A percentile compares a stretch with the other conserved stretches of the same genome.
phyloP scores from a whole-genome alignment of 257 asterid species.

The Primulina tabacum region DNA sequence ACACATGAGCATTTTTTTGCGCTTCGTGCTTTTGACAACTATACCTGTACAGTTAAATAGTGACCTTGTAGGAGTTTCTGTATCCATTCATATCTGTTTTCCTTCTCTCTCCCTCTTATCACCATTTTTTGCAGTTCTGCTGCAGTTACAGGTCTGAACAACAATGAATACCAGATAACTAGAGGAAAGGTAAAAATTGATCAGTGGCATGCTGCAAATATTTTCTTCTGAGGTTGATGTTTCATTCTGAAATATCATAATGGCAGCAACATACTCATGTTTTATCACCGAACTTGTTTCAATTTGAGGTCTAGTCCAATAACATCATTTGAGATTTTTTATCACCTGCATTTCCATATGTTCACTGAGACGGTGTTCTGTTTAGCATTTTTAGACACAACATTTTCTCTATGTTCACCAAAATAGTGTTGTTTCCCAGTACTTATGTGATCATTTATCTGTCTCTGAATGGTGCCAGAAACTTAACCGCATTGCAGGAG shows the following conservation, averaged over 20 bases:
- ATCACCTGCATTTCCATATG: background rate
- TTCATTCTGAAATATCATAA: background rate
- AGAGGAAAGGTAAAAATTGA: constrained; percentile 67
- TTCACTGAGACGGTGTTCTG: background rate
- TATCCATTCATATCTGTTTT: constrained; percentile 3
- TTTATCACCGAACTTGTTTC: constrained; percentile 6
- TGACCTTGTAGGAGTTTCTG: background rate
- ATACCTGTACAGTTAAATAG: background rate
- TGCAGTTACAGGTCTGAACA: constrained; percentile 90
- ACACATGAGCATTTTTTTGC: too few species aligned
- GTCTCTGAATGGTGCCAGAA: constrained; percentile 39
- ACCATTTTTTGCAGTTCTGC: constrained; percentile 57
- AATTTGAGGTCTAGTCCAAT: background rate
- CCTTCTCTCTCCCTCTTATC: constrained; percentile 25
- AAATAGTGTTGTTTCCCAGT: constrained; percentile 5
- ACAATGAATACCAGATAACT: constrained; percentile 91
- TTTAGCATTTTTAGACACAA: background rate
- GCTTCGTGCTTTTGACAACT: too few species aligned
- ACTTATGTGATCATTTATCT: background rate
- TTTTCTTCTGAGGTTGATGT: background rate
- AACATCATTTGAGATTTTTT: background rate
- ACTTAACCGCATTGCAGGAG: constrained; percentile 69
- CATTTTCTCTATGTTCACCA: background rate
- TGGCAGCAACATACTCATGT: background rate
- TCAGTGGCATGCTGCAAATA: constrained; percentile 5